A percentile compares a stretch with the other conserved stretches of the same genome.
phyloP scores from a whole-genome alignment of 805 yeast species.

The Wickerhamomyces chambardii region DNA sequence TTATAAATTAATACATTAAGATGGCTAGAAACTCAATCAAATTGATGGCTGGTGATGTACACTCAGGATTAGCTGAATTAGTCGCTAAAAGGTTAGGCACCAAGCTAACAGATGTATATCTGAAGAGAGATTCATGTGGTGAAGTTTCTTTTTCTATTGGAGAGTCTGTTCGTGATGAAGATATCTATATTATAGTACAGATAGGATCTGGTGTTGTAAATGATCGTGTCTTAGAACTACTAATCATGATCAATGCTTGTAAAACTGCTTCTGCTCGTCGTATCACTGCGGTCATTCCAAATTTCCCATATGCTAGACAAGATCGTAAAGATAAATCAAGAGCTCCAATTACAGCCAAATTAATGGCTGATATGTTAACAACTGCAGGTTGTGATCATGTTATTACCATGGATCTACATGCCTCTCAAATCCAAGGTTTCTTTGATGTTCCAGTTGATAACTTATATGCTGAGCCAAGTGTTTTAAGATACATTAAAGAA shows the following conservation, averaged over 20 bases:
- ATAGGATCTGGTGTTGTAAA: slow-evolving; percentile 74
- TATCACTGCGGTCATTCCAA: slow-evolving; percentile 76
- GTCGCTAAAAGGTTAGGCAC: slow-evolving; percentile 56
- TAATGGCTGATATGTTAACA: slow-evolving; percentile 74
- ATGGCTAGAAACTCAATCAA: slow-evolving; percentile 74
- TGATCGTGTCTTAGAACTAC: slow-evolving; percentile 63
- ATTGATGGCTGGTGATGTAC: slow-evolving; percentile 58
- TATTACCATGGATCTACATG: slow-evolving; percentile 81
- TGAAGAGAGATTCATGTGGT: slow-evolving; percentile 59
- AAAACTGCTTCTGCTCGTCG: slow-evolving; percentile 77
- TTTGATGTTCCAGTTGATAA: slow-evolving; percentile 80
- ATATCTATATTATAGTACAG: slow-evolving; percentile 70
- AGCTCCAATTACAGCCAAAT: slow-evolving; percentile 80
- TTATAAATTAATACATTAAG: background rate
- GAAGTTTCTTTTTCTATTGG: slow-evolving; percentile 74
- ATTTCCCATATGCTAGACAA: slow-evolving; percentile 84
- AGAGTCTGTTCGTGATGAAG: slow-evolving; percentile 81
- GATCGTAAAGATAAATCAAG: slow-evolving; percentile 80
- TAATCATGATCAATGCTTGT: slow-evolving; percentile 78
- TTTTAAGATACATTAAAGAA: slow-evolving; percentile 65
- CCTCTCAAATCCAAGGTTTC: slow-evolving; percentile 85
- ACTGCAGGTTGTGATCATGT: slow-evolving; percentile 86
- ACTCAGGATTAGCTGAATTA: slow-evolving; percentile 60
- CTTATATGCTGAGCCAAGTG: slow-evolving; percentile 77
- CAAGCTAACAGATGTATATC: slow-evolving; percentile 49